Percentiles rank a stretch among this genome's conserved stretches.
These are phyloP conservation scores for Pseudopyricularia cyperi DNA, from an alignment of 2,329 filamentous ascomycete species.

Conservation along the genomic window DNA sequence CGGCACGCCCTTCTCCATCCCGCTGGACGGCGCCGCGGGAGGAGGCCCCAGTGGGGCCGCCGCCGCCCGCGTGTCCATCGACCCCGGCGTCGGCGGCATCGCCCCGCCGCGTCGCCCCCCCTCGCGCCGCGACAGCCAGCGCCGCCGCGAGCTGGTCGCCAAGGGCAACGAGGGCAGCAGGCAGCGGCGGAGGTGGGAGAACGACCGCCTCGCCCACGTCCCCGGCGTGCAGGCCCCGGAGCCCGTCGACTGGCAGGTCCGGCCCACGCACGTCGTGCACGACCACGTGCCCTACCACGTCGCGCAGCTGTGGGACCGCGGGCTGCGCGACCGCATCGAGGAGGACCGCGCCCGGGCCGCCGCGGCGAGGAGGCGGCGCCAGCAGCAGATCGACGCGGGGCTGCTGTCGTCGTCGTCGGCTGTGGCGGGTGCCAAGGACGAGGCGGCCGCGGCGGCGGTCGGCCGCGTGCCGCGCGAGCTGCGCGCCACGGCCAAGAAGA, in stretches of 20 bases:
- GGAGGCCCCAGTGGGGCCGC: conserved; percentile 12
- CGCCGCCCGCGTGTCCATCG: conserved; percentile 12
- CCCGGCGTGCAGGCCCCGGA: conserved; percentile 75
- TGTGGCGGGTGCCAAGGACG: conserved; percentile 7
- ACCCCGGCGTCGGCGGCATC: conserved; percentile 11
- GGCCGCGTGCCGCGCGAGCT: conserved; percentile 67
- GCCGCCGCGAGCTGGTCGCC: conserved; percentile 58
- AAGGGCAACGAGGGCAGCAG: conserved; percentile 88
- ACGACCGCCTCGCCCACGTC: conserved; percentile 78
- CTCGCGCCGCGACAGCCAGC: conserved; percentile 40
- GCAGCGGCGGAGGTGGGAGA: conserved; percentile 85
- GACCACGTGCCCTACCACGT: conserved; percentile 72
- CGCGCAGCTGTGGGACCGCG: conserved; percentile 68
- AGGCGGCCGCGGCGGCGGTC: conserved; percentile 13
- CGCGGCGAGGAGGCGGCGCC: conserved; percentile 26
- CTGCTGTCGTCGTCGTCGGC: not conserved
- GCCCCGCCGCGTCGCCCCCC: conserved; percentile 26
- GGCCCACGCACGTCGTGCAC: conserved; percentile 67
- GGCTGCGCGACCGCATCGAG: conserved; percentile 36
- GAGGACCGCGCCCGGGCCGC: conserved; percentile 26
- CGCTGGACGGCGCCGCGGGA: conserved; percentile 47
- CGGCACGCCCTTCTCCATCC: conserved; percentile 56
- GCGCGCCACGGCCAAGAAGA: conserved; percentile 66
- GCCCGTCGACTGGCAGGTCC: conserved; percentile 70
- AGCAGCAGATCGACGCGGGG: conserved; percentile 26